These are phyloP conservation scores for Passalora sequoiae DNA, from an alignment of 2,329 filamentous ascomycete species.

Conservation along the genomic window DNA sequence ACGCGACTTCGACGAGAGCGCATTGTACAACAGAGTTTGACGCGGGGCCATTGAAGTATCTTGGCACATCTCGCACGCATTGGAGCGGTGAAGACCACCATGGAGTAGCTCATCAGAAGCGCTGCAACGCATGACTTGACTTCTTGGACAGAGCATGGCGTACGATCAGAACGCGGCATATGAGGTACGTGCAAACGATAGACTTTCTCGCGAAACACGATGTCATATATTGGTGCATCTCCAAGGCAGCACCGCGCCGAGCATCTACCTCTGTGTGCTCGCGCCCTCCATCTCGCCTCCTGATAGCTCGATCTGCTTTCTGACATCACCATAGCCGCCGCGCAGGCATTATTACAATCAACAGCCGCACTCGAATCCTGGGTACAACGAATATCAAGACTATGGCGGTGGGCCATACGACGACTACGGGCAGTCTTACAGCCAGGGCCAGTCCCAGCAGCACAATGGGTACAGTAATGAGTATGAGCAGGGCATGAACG, in stretches of 20 bases:
- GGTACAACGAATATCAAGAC: constrained; percentile 12
- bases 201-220: constrained; percentile 6
- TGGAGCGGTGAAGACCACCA: not conserved
- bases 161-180: constrained; percentile 25
- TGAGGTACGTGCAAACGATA: constrained; percentile 6
- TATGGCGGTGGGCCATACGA: constrained; percentile 19
- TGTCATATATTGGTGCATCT: constrained; percentile 3
- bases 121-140: constrained; percentile 1
- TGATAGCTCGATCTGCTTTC: not conserved
- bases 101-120: not conserved
- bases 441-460: constrained; percentile 16
- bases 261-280: constrained; percentile 1
- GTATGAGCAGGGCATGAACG: constrained; percentile 12
- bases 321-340: constrained; percentile 12
- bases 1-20: not conserved
- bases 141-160: too few relatives aligned
- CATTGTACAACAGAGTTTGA: too few relatives aligned
- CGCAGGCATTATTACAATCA: constrained; percentile 18
- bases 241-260: not conserved
- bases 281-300: not conserved
- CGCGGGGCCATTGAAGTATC: not conserved
- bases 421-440: constrained; percentile 15
- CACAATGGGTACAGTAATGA: constrained; percentile 5
- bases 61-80: not conserved
- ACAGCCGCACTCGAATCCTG: constrained; percentile 13